Evolutionary conservation across 1,139 yeast genomes (phyloP).

Genomic region (Yamadazyma mexicana): DNA sequence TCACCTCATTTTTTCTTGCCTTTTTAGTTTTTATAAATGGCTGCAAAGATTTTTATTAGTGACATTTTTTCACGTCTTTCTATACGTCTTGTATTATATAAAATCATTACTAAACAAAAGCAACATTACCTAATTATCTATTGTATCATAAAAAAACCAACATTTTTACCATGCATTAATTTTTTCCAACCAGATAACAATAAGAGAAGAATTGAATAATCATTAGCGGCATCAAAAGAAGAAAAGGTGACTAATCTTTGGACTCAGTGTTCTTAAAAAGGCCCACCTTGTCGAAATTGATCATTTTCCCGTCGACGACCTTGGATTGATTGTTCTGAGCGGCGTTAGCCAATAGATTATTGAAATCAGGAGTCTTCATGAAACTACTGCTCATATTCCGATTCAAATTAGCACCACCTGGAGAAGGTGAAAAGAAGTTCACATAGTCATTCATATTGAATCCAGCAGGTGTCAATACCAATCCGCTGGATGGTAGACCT

Average conservation of each 20-base stretch:
- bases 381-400: constrained; percentile 23
- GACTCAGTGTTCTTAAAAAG: constrained; percentile 18
- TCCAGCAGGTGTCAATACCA: constrained; percentile 61
- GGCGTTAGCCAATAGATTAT: constrained; percentile 25
- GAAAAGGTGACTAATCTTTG: constrained; percentile 13
- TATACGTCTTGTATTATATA: too few relatives aligned
- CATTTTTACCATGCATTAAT: too few relatives aligned
- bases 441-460: constrained; percentile 84
- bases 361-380: constrained; percentile 46
- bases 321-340: constrained; percentile 15
- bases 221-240: background rate
- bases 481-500: constrained; percentile 45
- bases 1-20: background rate
- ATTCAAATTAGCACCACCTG: constrained; percentile 40
- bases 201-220: constrained; percentile 6
- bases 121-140: too few relatives aligned
- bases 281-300: constrained; percentile 42
- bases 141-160: too few relatives aligned
- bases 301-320: constrained; percentile 45
- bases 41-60: constrained; percentile 3
- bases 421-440: constrained; percentile 75
- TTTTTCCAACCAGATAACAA: background rate
- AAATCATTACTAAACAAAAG: too few relatives aligned
- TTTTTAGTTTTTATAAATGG: background rate
- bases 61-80: too few relatives aligned